These are phyloP conservation scores for Pythium graminicola DNA, from an alignment of 352 stramenopile species.

Conservation along the genomic window DNA sequence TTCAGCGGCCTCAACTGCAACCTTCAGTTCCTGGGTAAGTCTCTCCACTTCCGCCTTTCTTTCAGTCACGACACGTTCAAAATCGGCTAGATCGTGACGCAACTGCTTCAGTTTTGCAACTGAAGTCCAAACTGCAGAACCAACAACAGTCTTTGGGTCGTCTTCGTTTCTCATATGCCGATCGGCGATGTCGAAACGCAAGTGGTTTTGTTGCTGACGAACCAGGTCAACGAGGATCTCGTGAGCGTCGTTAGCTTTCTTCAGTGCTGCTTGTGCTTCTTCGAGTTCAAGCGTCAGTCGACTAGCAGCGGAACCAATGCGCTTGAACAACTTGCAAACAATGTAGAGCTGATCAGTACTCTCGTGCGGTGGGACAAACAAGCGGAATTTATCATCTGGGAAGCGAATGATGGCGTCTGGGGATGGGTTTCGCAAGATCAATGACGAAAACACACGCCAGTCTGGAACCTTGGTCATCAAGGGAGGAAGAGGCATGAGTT, in stretches of 20 bases:
- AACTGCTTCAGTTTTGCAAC: conserved; percentile 47
- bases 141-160: conserved; percentile 9
- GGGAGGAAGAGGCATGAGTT: conserved; percentile 1
- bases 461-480: conserved; percentile 13
- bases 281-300: conserved; percentile 20
- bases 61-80: conserved; percentile 26
- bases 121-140: conserved; percentile 19
- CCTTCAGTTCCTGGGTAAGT: not conserved
- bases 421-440: conserved; percentile 31
- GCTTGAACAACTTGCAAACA: conserved; percentile 51
- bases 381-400: conserved; percentile 35
- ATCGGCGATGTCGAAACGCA: conserved; percentile 31
- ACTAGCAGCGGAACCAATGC: conserved; percentile 30
- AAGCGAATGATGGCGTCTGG: conserved; percentile 41
- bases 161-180: conserved; percentile 21
- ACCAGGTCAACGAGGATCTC: conserved; percentile 33
- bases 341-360: conserved; percentile 25
- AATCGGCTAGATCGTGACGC: conserved; percentile 31
- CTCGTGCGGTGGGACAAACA: conserved; percentile 26
- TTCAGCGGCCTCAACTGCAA: not conserved
- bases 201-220: conserved; percentile 28
- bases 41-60: not conserved
- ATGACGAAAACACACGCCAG: conserved; percentile 35
- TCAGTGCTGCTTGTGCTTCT: conserved; percentile 8
- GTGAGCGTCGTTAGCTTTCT: conserved; percentile 26